Percentiles rank a stretch among this genome's conserved stretches.
Evolutionary conservation across 139 green algal species (phyloP).

Genomic region (Yamagishiella unicocca): DNA sequence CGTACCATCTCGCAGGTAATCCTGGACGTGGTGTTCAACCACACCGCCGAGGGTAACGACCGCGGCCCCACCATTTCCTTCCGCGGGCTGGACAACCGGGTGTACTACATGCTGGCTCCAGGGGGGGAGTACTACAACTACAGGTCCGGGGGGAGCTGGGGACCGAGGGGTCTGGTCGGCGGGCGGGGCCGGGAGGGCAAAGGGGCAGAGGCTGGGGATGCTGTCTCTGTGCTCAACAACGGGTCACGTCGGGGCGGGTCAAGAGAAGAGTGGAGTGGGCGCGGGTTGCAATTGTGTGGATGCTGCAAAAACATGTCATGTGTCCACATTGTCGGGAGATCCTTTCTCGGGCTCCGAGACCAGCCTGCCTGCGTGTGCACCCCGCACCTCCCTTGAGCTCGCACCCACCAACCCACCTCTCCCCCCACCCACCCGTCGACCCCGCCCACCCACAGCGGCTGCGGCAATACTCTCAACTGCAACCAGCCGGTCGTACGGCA

Average conservation of each 20-base stretch:
- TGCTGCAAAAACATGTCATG: no score
- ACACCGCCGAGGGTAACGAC: constrained; percentile 98
- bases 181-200: no score
- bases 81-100: constrained; percentile 95
- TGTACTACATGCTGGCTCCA: constrained; percentile 98
- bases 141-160: constrained; percentile 55
- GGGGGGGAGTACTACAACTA: constrained; percentile 98
- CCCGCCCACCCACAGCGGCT: constrained; percentile 76
- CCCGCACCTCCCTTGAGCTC: not conserved
- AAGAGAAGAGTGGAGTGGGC: no score
- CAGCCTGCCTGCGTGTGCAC: not conserved
- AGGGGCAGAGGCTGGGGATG: no score
- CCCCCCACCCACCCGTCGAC: not conserved
- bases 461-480: constrained; percentile 99
- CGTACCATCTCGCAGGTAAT: constrained; percentile 87
- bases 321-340: no score
- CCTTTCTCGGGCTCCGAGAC: no score
- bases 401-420: not conserved
- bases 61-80: constrained; percentile 93
- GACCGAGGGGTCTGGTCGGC: no score
- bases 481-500: constrained; percentile 94
- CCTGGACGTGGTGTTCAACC: constrained; percentile 99
- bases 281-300: no score
- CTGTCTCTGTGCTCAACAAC: no score
- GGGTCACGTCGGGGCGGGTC: no score